A percentile compares a stretch with the other conserved stretches of the same genome.
phyloP scores from a whole-genome alignment of 768 basidiomycete genomes.

The Neoboletus brunneissimus region DNA sequence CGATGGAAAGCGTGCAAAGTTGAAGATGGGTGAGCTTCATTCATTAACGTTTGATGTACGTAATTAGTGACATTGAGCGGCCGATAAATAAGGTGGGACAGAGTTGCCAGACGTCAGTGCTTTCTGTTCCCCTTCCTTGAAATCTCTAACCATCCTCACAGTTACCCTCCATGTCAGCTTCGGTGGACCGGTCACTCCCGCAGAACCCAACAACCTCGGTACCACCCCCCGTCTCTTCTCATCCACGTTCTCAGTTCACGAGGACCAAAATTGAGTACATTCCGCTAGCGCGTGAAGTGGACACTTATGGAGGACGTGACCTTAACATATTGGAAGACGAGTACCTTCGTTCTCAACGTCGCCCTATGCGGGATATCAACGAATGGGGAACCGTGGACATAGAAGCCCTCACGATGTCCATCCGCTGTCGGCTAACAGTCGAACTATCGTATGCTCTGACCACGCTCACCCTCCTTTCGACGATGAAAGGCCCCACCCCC shows the following conservation, averaged over 20 bases:
- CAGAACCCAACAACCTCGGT: constrained; percentile 27
- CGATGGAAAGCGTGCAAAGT: constrained; percentile 66
- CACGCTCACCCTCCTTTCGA: constrained; percentile 77
- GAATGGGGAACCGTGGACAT: constrained; percentile 91
- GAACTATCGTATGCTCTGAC: constrained; percentile 92
- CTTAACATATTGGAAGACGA: constrained; percentile 64
- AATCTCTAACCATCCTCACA: constrained; percentile 14
- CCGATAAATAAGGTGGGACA: constrained; percentile 32
- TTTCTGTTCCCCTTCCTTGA: constrained; percentile 10
- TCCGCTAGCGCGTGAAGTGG: constrained; percentile 72
- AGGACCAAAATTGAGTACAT: constrained; percentile 87
- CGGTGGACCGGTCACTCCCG: constrained; percentile 18
- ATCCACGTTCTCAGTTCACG: constrained; percentile 48
- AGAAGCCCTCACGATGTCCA: constrained; percentile 88
- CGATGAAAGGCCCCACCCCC: constrained; percentile 62
- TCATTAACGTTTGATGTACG: constrained; percentile 24
- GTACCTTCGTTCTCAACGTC: constrained; percentile 46
- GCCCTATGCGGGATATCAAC: constrained; percentile 66
- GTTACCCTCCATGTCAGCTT: constrained; percentile 18
- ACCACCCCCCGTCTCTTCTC: constrained; percentile 32
- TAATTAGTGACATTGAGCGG: constrained; percentile 25
- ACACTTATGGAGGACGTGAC: constrained; percentile 81
- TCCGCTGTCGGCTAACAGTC: constrained; percentile 78
- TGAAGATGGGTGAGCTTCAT: constrained; percentile 62
- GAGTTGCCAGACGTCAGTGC: constrained; percentile 51